Evolutionary conservation across 2,329 filamentous ascomycete species (phyloP), one percentile per base, ranked within the genome.

Genomic region (Exserohilum rostratum): DNA sequence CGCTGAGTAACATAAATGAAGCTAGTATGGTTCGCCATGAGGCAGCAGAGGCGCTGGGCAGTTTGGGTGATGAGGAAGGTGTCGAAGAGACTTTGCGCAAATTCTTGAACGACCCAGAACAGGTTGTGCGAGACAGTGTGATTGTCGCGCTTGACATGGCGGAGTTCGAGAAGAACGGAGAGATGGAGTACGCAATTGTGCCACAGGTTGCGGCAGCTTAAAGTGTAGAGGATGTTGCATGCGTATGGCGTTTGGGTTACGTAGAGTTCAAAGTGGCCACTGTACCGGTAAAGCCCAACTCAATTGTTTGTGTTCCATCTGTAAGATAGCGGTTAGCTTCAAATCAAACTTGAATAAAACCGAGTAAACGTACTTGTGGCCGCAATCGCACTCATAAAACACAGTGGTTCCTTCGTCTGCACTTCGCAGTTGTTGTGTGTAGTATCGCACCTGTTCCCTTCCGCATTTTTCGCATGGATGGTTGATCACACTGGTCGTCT

Each of bases 61-160:
- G 93, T 69, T 82, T 99, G 29, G 96, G 95, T 20, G 91, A 96
- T 18, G 93, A 97, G 76, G 89, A 92, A 43, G 93, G 93, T 17
- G 95, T 99, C 11, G 93, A 97, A 72, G 90, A 91, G 51, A 89
- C 87, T 3, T 75, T 99, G 70, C 91, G 86, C 77, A 83, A 82
- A 60, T 98, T 97, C 78, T 78, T 98, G 62, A 80, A 96, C 61
- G 96, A 99, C 74, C 87, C 91, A 57, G 93, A 98, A 77, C 87
- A 90, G 74, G 93, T 99, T 5, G 95, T 99, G 37, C 86, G 92
- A 55, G 95, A 99, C 72, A 98, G 93, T 76, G 88, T 96, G 34
- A 87, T 97, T 66, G 95, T 99, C 51, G 95, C 95, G 39, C 82
- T 99, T 63, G 95, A 99, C 76, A 99, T 99, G 91, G 95, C 93